Conservation (phyloP, 73 alveolate genomes). For the Paramecium caudatum region DNA sequence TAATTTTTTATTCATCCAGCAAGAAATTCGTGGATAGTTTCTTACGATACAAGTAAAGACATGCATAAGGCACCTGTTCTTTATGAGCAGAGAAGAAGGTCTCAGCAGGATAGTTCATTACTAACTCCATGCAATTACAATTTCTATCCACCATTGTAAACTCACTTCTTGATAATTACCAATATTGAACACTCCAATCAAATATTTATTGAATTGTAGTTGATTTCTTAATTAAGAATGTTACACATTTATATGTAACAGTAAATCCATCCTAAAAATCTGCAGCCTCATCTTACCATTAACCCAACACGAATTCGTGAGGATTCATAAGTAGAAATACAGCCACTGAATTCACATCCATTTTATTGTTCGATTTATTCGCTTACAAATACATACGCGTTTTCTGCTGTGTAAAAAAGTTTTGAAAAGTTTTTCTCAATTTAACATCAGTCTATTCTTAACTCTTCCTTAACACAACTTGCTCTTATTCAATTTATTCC, state of each 20-base stretch:
- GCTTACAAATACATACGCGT: neutral
- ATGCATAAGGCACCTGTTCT: neutral
- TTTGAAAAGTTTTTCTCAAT: neutral
- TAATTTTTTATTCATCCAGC: slow-evolving; percentile 42
- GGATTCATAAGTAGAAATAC: slow-evolving; percentile 22
- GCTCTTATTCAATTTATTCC: slow-evolving; percentile 16
- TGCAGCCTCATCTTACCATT: slow-evolving; percentile 41
- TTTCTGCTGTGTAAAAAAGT: neutral
- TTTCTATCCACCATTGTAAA: slow-evolving; percentile 34
- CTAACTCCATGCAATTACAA: slow-evolving; percentile 39
- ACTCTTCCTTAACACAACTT: neutral
- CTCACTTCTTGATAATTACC: slow-evolving; percentile 18
- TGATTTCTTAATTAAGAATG: slow-evolving; percentile 27
- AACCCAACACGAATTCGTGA: neutral
- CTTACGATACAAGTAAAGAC: slow-evolving; percentile 10
- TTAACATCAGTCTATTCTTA: slow-evolving; percentile 24
- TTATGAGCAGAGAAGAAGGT: slow-evolving; percentile 59
- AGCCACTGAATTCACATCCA: slow-evolving; percentile 41
- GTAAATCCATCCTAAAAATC: slow-evolving; percentile 50
- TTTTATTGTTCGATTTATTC: slow-evolving; percentile 21
- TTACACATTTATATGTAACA: slow-evolving; percentile 35
- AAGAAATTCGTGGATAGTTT: slow-evolving; percentile 21
- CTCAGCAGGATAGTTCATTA: slow-evolving; percentile 9
- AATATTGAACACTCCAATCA: slow-evolving; percentile 14
- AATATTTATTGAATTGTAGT: slow-evolving; percentile 35